Percentiles rank a stretch among this genome's conserved stretches.
phyloP scores from a whole-genome alignment of 805 yeast species.

The Candida ipomoeae region DNA sequence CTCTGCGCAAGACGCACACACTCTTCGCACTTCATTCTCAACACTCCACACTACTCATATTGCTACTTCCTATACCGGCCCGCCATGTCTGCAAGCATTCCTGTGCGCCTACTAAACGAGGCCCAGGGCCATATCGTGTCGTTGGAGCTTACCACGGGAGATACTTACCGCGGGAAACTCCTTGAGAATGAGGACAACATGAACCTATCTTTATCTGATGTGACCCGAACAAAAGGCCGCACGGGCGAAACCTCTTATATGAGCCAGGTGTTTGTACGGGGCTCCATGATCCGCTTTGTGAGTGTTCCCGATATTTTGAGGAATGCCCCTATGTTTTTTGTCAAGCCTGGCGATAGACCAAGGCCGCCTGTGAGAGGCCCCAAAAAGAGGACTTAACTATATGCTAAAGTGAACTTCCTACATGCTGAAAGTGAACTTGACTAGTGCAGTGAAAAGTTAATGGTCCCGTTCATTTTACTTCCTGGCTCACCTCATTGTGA shows the following conservation, averaged over 20 bases:
- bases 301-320: slow-evolving; percentile 83
- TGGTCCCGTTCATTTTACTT: too few relatives aligned
- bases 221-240: slow-evolving; percentile 59
- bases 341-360: slow-evolving; percentile 55
- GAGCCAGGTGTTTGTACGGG: slow-evolving; percentile 86
- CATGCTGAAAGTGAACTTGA: background rate
- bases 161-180: slow-evolving; percentile 81
- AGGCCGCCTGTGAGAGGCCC: slow-evolving; percentile 71
- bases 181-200: slow-evolving; percentile 88
- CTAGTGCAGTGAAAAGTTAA: too few relatives aligned
- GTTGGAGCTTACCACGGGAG: slow-evolving; percentile 80
- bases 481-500: too few relatives aligned
- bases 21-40: background rate
- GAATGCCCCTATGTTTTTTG: slow-evolving; percentile 83
- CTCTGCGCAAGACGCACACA: background rate
- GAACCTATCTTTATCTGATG: slow-evolving; percentile 85
- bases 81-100: slow-evolving; percentile 65
- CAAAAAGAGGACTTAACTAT: background rate
- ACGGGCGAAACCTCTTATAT: slow-evolving; percentile 73
- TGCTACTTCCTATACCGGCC: background rate
- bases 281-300: slow-evolving; percentile 81
- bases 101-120: slow-evolving; percentile 81
- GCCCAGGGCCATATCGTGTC: slow-evolving; percentile 85
- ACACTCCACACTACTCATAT: background rate
- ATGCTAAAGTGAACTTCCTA: background rate